A percentile compares a stretch with the other conserved stretches of the same genome.
These are phyloP conservation scores for Aspergillus novofumigatus DNA, from an alignment of 2,329 filamentous ascomycete genomes.

Conservation along the genomic window DNA sequence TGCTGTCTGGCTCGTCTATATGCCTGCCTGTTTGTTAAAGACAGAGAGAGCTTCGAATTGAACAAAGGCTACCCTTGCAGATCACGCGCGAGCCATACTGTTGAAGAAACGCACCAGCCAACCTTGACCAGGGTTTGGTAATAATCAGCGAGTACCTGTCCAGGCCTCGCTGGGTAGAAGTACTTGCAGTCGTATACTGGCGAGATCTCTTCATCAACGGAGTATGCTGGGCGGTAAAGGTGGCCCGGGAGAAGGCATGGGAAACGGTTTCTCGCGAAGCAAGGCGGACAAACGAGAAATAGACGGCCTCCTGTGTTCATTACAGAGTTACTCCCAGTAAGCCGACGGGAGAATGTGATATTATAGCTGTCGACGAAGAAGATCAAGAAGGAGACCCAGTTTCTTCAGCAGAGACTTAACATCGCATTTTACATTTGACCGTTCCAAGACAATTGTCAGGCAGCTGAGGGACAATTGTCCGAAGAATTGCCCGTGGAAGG, in stretches of 20 bases:
- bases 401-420: no score
- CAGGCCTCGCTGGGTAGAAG: conserved; percentile 39
- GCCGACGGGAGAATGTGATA: conserved; percentile 11
- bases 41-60: background rate
- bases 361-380: conserved; percentile 14
- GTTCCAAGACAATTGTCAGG: no score
- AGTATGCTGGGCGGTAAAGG: conserved; percentile 18
- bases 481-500: no score
- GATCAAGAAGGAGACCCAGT: conserved; percentile 1
- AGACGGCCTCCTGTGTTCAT: conserved; percentile 20
- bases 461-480: no score
- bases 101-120: conserved; percentile 41
- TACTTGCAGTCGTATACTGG: conserved; percentile 32
- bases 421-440: no score
- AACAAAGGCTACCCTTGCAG: conserved; percentile 20
- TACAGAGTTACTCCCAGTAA: conserved; percentile 13
- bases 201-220: conserved; percentile 39
- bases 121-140: conserved; percentile 41
- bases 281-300: conserved; percentile 16
- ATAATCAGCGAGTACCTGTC: conserved; percentile 33
- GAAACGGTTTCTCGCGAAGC: conserved; percentile 25
- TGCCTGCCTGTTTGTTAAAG: conserved; percentile 24
- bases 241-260: conserved; percentile 21
- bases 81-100: conserved; percentile 43
- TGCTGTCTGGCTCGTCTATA: conserved; percentile 21